Evolutionary conservation across 2,329 filamentous ascomycete genomes (phyloP).

Genomic region (Cladosporium velox): DNA sequence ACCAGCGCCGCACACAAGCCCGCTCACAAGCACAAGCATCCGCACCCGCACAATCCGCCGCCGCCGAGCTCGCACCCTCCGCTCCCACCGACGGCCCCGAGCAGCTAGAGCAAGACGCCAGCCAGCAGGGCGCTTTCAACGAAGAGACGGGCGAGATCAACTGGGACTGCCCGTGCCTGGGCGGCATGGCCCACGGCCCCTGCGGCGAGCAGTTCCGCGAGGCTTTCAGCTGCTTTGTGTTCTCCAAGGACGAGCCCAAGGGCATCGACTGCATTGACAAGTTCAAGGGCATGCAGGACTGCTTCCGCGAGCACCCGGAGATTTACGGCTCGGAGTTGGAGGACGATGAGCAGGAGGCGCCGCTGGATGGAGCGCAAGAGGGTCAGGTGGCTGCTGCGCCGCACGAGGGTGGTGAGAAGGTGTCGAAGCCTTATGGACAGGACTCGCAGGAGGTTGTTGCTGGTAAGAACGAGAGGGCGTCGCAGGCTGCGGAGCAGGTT

Average conservation of each 20-base stretch:
- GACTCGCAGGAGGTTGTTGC: slow-evolving; percentile 23
- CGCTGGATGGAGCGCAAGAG: slow-evolving; percentile 35
- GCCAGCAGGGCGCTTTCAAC: slow-evolving; percentile 90
- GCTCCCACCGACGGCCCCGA: slow-evolving; percentile 44
- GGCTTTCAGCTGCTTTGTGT: slow-evolving; percentile 98
- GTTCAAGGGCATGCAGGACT: slow-evolving; percentile 88
- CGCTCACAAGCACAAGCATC: slow-evolving; percentile 34
- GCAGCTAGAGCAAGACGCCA: slow-evolving; percentile 76
- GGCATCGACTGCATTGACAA: slow-evolving; percentile 39
- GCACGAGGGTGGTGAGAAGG: slow-evolving; percentile 28
- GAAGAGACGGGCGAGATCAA: slow-evolving; percentile 99
- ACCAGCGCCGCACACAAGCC: slow-evolving; percentile 43
- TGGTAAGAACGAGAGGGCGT: slow-evolving; percentile 33
- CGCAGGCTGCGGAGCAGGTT: slow-evolving; percentile 38
- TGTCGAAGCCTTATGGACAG: slow-evolving; percentile 23
- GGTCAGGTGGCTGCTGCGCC: slow-evolving; percentile 26
- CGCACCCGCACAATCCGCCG: slow-evolving; percentile 18
- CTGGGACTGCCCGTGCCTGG: slow-evolving; percentile 97
- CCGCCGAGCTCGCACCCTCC: slow-evolving; percentile 25
- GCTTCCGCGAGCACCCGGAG: slow-evolving; percentile 90
- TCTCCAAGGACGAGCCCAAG: slow-evolving; percentile 90
- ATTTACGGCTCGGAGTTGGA: slow-evolving; percentile 87
- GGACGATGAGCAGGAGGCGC: slow-evolving; percentile 57
- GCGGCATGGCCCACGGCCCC: slow-evolving; percentile 94
- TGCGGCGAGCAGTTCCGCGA: slow-evolving; percentile 94